Evolutionary conservation across 805 yeast species (phyloP).

Genomic region (Jamesozyma piceae): DNA sequence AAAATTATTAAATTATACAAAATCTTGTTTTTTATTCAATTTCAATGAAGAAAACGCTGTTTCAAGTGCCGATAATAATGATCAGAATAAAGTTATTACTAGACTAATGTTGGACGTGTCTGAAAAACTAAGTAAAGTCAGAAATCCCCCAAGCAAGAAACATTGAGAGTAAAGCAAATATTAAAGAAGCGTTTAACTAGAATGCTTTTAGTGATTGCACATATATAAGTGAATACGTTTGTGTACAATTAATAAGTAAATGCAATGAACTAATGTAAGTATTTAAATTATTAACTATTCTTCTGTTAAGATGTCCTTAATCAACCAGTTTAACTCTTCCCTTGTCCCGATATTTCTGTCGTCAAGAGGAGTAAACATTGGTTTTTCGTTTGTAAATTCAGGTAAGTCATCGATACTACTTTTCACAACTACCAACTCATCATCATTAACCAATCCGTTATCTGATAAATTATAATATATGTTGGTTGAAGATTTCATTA

Average conservation of each 20-base stretch:
- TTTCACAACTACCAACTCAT: conserved; percentile 25
- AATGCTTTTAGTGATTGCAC: no score
- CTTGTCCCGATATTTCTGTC: conserved; percentile 44
- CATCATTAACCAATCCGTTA: conserved; percentile 51
- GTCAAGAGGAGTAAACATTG: conserved; percentile 26
- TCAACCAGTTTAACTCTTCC: conserved; percentile 63
- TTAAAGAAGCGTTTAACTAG: no score
- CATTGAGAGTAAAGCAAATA: no score
- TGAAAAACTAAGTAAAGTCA: conserved; percentile 5
- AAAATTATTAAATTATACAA: conserved; percentile 28
- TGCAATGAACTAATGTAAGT: background rate
- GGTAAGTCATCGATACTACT: conserved; percentile 30
- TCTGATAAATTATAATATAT: conserved; percentile 43
- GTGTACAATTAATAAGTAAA: no score
- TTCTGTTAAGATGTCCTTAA: conserved; percentile 52
- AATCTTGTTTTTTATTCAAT: conserved; percentile 30
- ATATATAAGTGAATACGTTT: no score
- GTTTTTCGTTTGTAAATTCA: conserved; percentile 25
- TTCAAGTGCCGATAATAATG: background rate
- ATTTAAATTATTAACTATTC: conserved; percentile 9
- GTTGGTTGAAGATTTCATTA: conserved; percentile 52
- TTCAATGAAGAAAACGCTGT: conserved; percentile 8
- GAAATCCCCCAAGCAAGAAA: conserved; percentile 1
- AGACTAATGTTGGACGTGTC: conserved; percentile 12
- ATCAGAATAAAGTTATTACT: conserved; percentile 5